Evolutionary conservation across 208 protist genomes (phyloP).

Genomic region (Crithidia sp.): DNA sequence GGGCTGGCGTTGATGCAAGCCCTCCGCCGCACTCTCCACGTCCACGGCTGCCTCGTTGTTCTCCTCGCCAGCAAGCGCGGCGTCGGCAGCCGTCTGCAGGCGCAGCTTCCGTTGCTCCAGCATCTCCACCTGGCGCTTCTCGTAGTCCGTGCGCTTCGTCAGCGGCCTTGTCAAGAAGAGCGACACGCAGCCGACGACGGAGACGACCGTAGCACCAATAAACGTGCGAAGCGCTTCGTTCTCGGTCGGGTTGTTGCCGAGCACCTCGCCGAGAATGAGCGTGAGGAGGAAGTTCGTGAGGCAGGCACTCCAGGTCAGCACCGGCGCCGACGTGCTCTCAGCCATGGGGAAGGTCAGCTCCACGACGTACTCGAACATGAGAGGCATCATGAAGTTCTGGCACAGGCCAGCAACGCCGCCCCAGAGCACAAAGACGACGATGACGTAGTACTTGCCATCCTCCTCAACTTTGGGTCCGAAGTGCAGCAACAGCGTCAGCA

Average conservation of each 20-base stretch:
- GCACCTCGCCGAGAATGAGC: slow-evolving; percentile 66
- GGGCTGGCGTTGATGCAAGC: not conserved
- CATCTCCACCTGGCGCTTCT: slow-evolving; percentile 34
- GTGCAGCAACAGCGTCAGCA: slow-evolving; percentile 61
- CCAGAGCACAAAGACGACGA: slow-evolving; percentile 57
- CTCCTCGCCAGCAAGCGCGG: not conserved
- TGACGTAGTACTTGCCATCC: slow-evolving; percentile 45
- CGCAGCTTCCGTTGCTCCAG: slow-evolving; percentile 28
- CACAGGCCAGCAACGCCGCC: slow-evolving; percentile 66
- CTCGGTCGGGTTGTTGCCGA: slow-evolving; percentile 52
- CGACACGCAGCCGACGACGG: slow-evolving; percentile 51
- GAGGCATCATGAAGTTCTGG: slow-evolving; percentile 83
- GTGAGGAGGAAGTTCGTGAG: slow-evolving; percentile 65
- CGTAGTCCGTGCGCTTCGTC: slow-evolving; percentile 58
- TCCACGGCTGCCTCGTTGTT: not conserved
- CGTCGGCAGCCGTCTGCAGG: slow-evolving; percentile 8
- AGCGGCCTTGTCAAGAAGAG: slow-evolving; percentile 51
- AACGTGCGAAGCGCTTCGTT: slow-evolving; percentile 51
- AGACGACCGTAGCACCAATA: slow-evolving; percentile 63
- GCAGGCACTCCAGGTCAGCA: slow-evolving; percentile 75
- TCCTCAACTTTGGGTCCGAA: slow-evolving; percentile 59
- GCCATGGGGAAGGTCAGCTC: slow-evolving; percentile 81
- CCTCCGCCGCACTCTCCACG: not conserved
- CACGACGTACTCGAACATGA: slow-evolving; percentile 86
- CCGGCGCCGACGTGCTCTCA: slow-evolving; percentile 72